A percentile compares a stretch with the other conserved stretches of the same genome.
phyloP scores from a whole-genome alignment of 1,284 basidiomycete genomes.

The Inonotus hispidus region DNA sequence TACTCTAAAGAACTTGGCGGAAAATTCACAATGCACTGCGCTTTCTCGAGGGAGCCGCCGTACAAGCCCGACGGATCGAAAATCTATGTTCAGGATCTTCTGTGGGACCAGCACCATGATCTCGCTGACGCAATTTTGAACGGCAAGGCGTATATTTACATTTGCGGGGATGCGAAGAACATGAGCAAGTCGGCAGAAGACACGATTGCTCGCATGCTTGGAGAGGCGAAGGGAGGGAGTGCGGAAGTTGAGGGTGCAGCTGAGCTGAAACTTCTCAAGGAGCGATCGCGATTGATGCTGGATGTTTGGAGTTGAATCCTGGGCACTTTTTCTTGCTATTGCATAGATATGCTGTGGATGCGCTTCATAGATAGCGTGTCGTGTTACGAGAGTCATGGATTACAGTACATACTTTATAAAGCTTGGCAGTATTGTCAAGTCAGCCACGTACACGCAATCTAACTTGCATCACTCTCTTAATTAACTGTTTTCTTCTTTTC shows the following conservation, averaged over 20 bases:
- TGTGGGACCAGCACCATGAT: constrained; percentile 80
- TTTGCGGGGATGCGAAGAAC: constrained; percentile 94
- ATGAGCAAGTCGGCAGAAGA: constrained; percentile 97
- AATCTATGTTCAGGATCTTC: constrained; percentile 95
- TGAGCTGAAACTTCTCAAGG: constrained; percentile 92
- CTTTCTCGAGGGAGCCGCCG: constrained; percentile 84
- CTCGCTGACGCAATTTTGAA: constrained; percentile 88
- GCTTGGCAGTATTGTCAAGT: background rate
- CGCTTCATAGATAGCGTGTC: background rate
- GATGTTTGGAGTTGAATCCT: constrained; percentile 73
- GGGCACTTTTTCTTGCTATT: background rate
- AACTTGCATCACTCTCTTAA: background rate
- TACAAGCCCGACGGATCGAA: constrained; percentile 90
- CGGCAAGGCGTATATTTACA: constrained; percentile 91
- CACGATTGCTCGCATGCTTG: constrained; percentile 79
- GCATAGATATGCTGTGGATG: background rate
- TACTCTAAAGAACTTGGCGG: constrained; percentile 84
- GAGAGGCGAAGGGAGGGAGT: constrained; percentile 86
- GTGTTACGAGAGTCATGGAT: background rate
- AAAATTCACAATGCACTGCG: constrained; percentile 84
- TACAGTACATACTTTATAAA: background rate
- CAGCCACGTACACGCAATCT: background rate
- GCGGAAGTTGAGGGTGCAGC: constrained; percentile 82
- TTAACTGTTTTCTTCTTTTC: background rate
- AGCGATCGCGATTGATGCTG: constrained; percentile 75